Evolutionary conservation across 495 filamentous ascomycete species (phyloP).

Genomic region (Daldinia concentrica): DNA sequence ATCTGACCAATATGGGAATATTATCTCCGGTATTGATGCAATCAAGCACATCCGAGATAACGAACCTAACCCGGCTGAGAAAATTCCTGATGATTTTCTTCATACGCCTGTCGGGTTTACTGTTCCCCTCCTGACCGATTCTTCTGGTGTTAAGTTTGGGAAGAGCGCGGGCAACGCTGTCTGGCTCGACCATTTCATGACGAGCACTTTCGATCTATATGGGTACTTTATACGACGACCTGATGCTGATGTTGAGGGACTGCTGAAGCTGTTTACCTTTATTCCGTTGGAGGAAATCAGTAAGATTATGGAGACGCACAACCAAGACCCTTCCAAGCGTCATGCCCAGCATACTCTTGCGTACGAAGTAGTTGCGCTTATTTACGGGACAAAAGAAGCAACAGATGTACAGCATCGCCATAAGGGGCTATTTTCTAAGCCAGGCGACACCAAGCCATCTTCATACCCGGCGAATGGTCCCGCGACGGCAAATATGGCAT

Average conservation of each 20-base stretch:
- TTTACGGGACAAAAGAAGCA: constrained; percentile 74
- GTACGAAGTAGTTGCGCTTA: constrained; percentile 76
- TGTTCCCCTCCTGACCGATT: constrained; percentile 85
- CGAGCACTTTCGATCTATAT: constrained; percentile 85
- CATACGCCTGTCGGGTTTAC: constrained; percentile 80
- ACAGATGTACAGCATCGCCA: constrained; percentile 66
- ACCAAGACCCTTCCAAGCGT: constrained; percentile 70
- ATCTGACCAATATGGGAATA: constrained; percentile 96
- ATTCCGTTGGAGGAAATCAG: constrained; percentile 72
- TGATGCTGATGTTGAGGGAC: constrained; percentile 78
- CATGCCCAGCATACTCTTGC: constrained; percentile 85
- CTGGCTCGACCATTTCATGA: constrained; percentile 87
- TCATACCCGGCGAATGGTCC: constrained; percentile 7
- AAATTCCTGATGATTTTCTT: constrained; percentile 40
- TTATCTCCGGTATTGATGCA: constrained; percentile 86
- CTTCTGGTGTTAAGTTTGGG: constrained; percentile 89
- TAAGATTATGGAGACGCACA: constrained; percentile 71
- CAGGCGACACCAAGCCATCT: constrained; percentile 1
- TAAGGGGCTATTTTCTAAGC: constrained; percentile 58
- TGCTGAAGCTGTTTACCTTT: constrained; percentile 93
- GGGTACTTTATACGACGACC: constrained; percentile 84
- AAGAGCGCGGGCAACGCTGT: constrained; percentile 95
- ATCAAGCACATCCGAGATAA: constrained; percentile 74
- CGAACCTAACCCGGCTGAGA: constrained; percentile 51
- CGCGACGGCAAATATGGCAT: constrained; percentile 15